Evolutionary conservation across 1,139 yeast genomes (phyloP), one percentile per base, ranked within the genome.

Genomic region (Blastobotrys indianensis): DNA sequence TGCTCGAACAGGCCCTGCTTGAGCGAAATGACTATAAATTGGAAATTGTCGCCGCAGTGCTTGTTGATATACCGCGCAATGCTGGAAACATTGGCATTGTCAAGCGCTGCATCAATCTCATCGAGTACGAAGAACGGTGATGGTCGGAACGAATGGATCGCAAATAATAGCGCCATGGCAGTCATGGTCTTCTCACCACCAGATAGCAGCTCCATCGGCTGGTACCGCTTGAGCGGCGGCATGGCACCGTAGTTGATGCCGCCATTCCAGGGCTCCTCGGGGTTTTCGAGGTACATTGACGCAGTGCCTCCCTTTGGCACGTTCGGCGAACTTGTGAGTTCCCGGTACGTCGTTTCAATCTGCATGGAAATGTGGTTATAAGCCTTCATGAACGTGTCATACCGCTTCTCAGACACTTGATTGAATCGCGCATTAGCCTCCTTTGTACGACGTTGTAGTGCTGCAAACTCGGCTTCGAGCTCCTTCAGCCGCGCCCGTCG

Each of bases 181-280:
- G 98, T 98, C 66, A 92, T 84, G 1, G 97, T 86, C 63, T 90
- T 88, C 61, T 92, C 98, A 42, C 99, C 99, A 44, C 98, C 99
- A 0, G 97, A 87, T 11, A 92, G 72, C 51, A 85, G 77, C 49
- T 87, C 95, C 88, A 92, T 90, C 55, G 87, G 97, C 58, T 94
- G 76, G 63, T 88, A 92, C 55, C 97, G 74, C 59, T 92, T 94
- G 79, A 85, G 76, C 9, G 98, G 98, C 1, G 98, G 97, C 84
- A 90, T 90, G 0, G 96, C 96, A 62, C 88, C 94, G 59, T 87
- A 94, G 56, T 81, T 84, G 44, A 88, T 75, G 1, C 97, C 98
- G 0, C 80, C 79, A 37, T 76, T 66, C 58, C 82, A 94, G 4
- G 96, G 59, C 56, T 85, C 95, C 47, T 87, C 96, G 51, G 84